phyloP scores from a whole-genome alignment of 192 early-diverging fungal species.

The Umbelopsis sp. region DNA sequence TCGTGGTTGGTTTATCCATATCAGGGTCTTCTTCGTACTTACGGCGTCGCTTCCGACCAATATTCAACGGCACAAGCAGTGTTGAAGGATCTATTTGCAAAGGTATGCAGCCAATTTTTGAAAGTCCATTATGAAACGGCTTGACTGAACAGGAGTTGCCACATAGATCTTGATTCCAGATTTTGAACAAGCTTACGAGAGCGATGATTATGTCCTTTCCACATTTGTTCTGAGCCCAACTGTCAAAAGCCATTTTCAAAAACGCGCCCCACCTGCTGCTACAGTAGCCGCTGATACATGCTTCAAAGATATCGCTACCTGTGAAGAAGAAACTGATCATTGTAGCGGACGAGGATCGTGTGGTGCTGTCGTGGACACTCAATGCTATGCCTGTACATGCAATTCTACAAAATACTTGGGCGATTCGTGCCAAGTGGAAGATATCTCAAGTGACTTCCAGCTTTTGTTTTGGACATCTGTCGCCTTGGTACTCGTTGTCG shows the following conservation, averaged over 20 bases:
- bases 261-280: constrained; percentile 11
- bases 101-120: background rate
- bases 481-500: constrained; percentile 21
- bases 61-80: constrained; percentile 7
- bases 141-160: background rate
- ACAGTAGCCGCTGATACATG: background rate
- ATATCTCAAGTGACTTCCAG: constrained; percentile 33
- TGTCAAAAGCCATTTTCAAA: constrained; percentile 2
- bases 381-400: constrained; percentile 29
- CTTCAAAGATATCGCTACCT: background rate
- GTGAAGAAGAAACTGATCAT: constrained; percentile 18
- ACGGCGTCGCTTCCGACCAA: constrained; percentile 21
- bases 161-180: constrained; percentile 16
- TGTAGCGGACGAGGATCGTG: constrained; percentile 24
- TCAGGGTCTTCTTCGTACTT: background rate
- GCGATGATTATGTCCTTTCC: constrained; percentile 1
- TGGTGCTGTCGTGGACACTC: background rate
- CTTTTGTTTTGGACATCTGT: constrained; percentile 38
- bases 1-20: background rate
- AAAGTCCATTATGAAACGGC: background rate
- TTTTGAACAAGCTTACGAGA: constrained; percentile 20
- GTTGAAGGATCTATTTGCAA: constrained; percentile 20
- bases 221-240: constrained; percentile 28
- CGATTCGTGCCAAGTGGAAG: constrained; percentile 22
- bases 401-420: constrained; percentile 13